Conservation (phyloP, 805 yeast species). For the Kodamaea jinghongensis region DNA sequence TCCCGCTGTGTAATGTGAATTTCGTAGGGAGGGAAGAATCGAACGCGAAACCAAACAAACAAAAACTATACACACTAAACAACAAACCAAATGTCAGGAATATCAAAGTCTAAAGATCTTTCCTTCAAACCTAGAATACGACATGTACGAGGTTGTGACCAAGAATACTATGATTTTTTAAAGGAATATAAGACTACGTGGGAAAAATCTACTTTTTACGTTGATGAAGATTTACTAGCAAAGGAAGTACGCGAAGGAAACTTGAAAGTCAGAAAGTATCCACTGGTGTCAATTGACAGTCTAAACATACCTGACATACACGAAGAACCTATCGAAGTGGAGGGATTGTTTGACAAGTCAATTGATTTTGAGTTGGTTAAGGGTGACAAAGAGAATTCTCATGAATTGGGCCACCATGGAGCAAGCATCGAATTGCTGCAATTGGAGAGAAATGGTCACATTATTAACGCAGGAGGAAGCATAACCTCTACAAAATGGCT, state of each 20-base stretch:
- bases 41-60: neutral
- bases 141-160: slow-evolving; percentile 49
- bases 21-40: too few relatives aligned
- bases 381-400: neutral
- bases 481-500: slow-evolving; percentile 57
- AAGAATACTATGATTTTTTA: slow-evolving; percentile 38
- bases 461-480: slow-evolving; percentile 50
- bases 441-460: slow-evolving; percentile 32
- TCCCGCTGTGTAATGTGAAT: too few relatives aligned
- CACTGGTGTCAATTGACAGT: neutral
- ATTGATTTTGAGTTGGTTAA: slow-evolving; percentile 4
- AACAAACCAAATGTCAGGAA: neutral
- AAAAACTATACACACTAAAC: neutral
- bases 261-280: slow-evolving; percentile 12
- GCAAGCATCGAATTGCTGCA: slow-evolving; percentile 10
- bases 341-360: slow-evolving; percentile 1
- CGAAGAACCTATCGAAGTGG: neutral
- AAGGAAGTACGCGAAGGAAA: slow-evolving; percentile 7
- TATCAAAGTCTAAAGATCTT: slow-evolving; percentile 18
- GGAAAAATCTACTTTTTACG: slow-evolving; percentile 46
- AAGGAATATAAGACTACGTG: slow-evolving; percentile 48
- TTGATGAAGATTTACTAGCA: slow-evolving; percentile 31
- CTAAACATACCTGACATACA: slow-evolving; percentile 12
- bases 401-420: slow-evolving; percentile 1
- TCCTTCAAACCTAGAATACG: slow-evolving; percentile 32